Base-by-base conservation (phyloP, 2,329 filamentous ascomycete genomes). In the Fusarium sp. region DNA sequence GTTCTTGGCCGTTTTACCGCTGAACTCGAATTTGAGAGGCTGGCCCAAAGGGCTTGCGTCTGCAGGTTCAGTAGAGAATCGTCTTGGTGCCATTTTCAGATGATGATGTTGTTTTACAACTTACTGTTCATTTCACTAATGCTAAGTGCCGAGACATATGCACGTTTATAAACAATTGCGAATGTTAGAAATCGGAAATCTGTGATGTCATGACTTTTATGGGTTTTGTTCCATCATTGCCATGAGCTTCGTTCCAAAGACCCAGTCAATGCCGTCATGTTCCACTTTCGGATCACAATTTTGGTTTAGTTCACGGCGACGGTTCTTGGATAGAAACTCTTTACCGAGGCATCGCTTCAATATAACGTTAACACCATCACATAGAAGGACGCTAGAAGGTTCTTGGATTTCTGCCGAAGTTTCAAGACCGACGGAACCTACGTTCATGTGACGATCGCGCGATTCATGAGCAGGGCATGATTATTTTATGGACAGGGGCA, bases 1-100 rank as follows among this genome's bases (percentile, higher is more conserved):
- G 78, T 93, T 93, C 47, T 86, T 87, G 4, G 90, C 90, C 4
- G 85, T 87, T 64, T 83, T 85, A 58, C 86, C 85, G 47, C 87
- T 87, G 79, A 89, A 88, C 32, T 82, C 79, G 70, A 88, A 88
- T 24, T 81, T 78, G 52, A 89, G 81, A 15, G 87, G 86, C 73
- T 84, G 73, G 18, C 80, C 85, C 24, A 89, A 79, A 17, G 48
- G 67, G 44, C 68, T 67, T 12, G 68, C 55, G 30, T 71, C 68
- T 30, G 45, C 34, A 3, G 52, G 28, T 20, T 71, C 62, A 13
- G 55, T 39, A 11, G 34, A 28, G 20, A 67, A 71, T 62, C 68
- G 42, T 57, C 45, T 48, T 32, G 68, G 68, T 32, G 56, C 56
- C 68, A 71, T 71, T 44, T 18, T 71, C 8, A 18, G n/a, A 4